Percentiles rank a stretch among this genome's conserved stretches.
Evolutionary conservation across 2,329 filamentous ascomycete species (phyloP).

Genomic region (Cryphonectria nitschkei): DNA sequence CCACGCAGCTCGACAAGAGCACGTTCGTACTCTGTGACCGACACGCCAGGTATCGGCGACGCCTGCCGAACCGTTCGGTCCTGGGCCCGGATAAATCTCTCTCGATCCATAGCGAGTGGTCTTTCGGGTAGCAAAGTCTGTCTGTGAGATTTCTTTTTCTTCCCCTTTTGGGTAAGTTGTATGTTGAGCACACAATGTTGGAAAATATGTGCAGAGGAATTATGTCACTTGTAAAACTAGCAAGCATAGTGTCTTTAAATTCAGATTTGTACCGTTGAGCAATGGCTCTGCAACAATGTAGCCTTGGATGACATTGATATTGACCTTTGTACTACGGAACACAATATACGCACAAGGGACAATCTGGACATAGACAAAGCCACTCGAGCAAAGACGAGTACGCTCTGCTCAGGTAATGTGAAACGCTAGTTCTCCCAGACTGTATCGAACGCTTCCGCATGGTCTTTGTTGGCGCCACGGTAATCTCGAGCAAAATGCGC

Average conservation of each 20-base stretch:
- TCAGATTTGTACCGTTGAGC: not conserved
- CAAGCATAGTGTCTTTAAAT: not conserved
- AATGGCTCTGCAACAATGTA: not conserved
- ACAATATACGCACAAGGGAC: not conserved
- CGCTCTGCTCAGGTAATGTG: no score
- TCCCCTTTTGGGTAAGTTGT: not conserved
- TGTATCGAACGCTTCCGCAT: not conserved
- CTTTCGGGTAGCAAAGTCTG: not conserved
- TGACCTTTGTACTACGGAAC: not conserved
- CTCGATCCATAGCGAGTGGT: slow-evolving; percentile 1
- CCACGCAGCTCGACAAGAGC: slow-evolving; percentile 12
- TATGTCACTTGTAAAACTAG: not conserved
- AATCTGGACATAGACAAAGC: not conserved
- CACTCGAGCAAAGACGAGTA: not conserved
- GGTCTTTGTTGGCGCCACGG: no score
- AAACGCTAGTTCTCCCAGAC: not conserved
- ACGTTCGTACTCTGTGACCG: slow-evolving; percentile 14
- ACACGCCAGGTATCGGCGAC: not conserved
- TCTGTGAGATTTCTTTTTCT: not conserved
- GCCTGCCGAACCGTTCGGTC: not conserved
- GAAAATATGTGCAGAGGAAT: not conserved
- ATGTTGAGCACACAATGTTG: not conserved
- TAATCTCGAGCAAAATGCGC: not conserved
- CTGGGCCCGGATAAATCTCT: slow-evolving; percentile 14
- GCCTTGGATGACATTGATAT: not conserved